Base-by-base conservation (phyloP, 2,329 filamentous ascomycete species). In the Aspergillus pseudoviridinutans region DNA sequence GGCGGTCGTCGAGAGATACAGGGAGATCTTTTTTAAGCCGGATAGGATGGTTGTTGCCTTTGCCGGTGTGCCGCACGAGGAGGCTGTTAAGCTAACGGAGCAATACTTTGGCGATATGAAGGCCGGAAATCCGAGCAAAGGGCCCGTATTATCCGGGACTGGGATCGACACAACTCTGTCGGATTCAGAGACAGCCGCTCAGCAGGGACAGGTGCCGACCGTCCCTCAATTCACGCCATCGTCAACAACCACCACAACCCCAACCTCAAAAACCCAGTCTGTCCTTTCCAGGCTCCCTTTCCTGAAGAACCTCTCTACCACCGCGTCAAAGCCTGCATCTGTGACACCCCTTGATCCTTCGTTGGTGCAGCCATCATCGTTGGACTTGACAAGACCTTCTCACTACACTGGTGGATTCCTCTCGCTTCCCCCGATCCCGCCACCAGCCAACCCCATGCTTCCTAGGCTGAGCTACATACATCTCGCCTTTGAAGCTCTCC, bases 341-440 rank as follows among this genome's bases (percentile, higher is more conserved):
- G 82, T 87, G 59, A 76, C 79, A 50, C 78, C 81, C 22, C 74
- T 82, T 51, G 79, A 84, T 65, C 74, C 79, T 2, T 77, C 79
- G 6, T 62, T 77, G 73, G 65, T 73, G 56, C 66, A 76, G 62
- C 63, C 74, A 72, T 65, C 75, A 67, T 62, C 77, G 75, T 73
- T 84, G 38, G 82, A 91, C 63, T 82, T 92, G 61, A 76, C 76
- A 54, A 76, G 80, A 53, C 84, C 90, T 1, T 85, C 93, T 8
- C 88, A 88, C 70, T 99, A 99, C 76, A 97, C 93, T 0, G 94
- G 94, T 68, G 94, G 94, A 55, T 96, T 96, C 78, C 85, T 96
- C 59, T 88, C 90, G 1, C 86, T 96, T 10, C 92, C 92, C 1
- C 82, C 87, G 0, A 88, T 94, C 50, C 90, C 91, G 3, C 88